Conservation (phyloP, 2,329 filamentous ascomycete genomes). For the Ophiocordyceps camponoti-saundersi region DNA sequence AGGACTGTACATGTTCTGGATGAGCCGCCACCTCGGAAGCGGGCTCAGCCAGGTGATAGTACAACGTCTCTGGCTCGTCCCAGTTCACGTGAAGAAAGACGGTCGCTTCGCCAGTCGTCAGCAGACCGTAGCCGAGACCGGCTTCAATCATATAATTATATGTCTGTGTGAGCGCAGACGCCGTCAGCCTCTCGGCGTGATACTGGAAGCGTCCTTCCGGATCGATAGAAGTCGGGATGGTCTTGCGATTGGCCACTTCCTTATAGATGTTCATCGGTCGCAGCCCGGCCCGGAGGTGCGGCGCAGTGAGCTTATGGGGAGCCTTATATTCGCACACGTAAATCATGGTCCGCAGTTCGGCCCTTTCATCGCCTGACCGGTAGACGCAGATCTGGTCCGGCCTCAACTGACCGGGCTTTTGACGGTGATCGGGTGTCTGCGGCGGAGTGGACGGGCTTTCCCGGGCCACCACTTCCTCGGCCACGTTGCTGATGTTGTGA, state of each 20-base stretch:
- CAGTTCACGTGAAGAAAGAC: constrained; percentile 23
- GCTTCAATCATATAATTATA: constrained; percentile 31
- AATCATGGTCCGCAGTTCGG: constrained; percentile 6
- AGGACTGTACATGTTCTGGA: constrained; percentile 5
- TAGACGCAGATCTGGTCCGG: constrained; percentile 15
- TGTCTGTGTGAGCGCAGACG: constrained; percentile 26
- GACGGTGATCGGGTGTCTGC: constrained; percentile 6
- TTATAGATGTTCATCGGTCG: constrained; percentile 21
- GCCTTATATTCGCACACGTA: constrained; percentile 27
- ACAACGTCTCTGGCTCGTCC: constrained; percentile 9
- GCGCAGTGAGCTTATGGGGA: constrained; percentile 25
- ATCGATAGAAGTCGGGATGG: constrained; percentile 8
- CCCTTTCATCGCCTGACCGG: constrained; percentile 4
- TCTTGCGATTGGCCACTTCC: constrained; percentile 14
- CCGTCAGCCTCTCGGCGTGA: constrained; percentile 17
- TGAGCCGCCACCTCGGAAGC: constrained; percentile 8
- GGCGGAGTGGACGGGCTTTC: background rate
- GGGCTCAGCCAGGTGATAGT: constrained; percentile 15
- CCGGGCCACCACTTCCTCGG: background rate
- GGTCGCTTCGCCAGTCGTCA: constrained; percentile 25
- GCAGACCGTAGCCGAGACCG: constrained; percentile 23
- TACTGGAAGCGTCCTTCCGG: constrained; percentile 16
- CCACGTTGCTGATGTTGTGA: constrained; percentile 9
- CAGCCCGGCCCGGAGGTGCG: constrained; percentile 23
- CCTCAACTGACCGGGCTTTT: constrained; percentile 9